Evolutionary conservation across 371 early-diverging fungal species (phyloP).

Genomic region (Homolaphlyctis polyrhiza): DNA sequence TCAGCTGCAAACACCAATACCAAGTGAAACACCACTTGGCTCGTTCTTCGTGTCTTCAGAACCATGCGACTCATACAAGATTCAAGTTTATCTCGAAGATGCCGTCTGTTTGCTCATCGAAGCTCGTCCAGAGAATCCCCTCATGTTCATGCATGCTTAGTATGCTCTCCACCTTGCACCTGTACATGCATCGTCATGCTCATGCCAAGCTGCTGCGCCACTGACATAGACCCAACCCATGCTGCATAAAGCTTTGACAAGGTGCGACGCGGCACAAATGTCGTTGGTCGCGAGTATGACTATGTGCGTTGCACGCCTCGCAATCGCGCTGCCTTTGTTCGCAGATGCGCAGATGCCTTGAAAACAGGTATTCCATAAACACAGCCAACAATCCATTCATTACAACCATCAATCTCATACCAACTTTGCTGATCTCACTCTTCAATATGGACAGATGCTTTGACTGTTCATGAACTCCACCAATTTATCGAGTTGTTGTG

Average conservation of each 20-base stretch:
- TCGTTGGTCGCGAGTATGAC: constrained; percentile 19
- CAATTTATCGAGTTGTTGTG: not conserved
- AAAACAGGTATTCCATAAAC: no score
- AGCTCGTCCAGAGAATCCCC: not conserved
- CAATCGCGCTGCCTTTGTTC: constrained; percentile 13
- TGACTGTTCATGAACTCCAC: not conserved
- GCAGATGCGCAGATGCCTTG: not conserved
- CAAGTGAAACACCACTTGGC: not conserved
- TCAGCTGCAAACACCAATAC: not conserved
- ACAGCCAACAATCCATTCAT: no score
- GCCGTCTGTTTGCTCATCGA: not conserved
- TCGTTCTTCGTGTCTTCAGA: no score
- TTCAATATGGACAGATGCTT: not conserved
- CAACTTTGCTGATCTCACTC: no score
- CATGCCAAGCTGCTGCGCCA: not conserved
- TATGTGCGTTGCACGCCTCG: constrained; percentile 12
- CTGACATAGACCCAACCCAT: not conserved
- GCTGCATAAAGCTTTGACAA: constrained; percentile 13
- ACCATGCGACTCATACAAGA: no score
- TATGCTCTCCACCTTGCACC: not conserved
- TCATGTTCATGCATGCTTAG: constrained; percentile 1
- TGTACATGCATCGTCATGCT: no score
- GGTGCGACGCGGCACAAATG: constrained; percentile 16
- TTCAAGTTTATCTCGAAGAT: constrained; percentile 2
- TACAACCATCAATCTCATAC: no score